Evolutionary conservation across 2,329 filamentous ascomycete genomes (phyloP).

Genomic region (Cordyceps cicadae): DNA sequence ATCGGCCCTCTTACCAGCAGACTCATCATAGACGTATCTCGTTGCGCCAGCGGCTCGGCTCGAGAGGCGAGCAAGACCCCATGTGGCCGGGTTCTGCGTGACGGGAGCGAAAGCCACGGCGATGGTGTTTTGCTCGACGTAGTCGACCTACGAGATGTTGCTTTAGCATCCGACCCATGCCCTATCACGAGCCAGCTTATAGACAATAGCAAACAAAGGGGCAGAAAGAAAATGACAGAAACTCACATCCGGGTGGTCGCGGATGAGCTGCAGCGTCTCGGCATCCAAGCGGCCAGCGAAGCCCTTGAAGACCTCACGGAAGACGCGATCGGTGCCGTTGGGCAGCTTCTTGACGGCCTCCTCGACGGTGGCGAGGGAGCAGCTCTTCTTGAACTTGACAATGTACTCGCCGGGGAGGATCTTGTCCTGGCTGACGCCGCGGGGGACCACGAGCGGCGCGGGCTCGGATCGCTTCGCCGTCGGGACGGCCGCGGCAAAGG

Average conservation of each 20-base stretch:
- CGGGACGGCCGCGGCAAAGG: background rate
- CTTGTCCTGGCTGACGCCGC: background rate
- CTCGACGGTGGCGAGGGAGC: slow-evolving; percentile 9
- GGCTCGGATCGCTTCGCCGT: slow-evolving; percentile 10
- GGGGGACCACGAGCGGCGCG: slow-evolving; percentile 14
- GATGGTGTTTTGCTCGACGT: slow-evolving; percentile 28
- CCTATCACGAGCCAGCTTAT: too few species aligned
- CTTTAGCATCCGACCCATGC: background rate
- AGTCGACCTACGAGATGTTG: slow-evolving; percentile 19
- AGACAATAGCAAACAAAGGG: too few species aligned
- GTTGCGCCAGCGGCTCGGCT: slow-evolving; percentile 18
- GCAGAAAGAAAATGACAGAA: too few species aligned
- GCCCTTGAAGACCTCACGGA: slow-evolving; percentile 12
- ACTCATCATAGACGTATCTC: slow-evolving; percentile 27
- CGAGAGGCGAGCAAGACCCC: slow-evolving; percentile 30
- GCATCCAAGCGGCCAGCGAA: slow-evolving; percentile 14
- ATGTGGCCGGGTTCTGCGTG: slow-evolving; percentile 16
- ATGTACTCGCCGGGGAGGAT: slow-evolving; percentile 18
- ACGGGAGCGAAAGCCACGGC: slow-evolving; percentile 15
- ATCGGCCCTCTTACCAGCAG: slow-evolving; percentile 19
- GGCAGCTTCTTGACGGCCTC: slow-evolving; percentile 11
- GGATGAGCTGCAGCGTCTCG: slow-evolving; percentile 7
- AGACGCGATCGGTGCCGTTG: slow-evolving; percentile 8
- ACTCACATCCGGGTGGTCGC: slow-evolving; percentile 14
- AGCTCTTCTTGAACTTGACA: slow-evolving; percentile 17